Percentiles rank a stretch among this genome's conserved stretches.
These are phyloP conservation scores for Chlorella sorokiniana DNA, from an alignment of 139 green algal species.

Conservation along the genomic window DNA sequence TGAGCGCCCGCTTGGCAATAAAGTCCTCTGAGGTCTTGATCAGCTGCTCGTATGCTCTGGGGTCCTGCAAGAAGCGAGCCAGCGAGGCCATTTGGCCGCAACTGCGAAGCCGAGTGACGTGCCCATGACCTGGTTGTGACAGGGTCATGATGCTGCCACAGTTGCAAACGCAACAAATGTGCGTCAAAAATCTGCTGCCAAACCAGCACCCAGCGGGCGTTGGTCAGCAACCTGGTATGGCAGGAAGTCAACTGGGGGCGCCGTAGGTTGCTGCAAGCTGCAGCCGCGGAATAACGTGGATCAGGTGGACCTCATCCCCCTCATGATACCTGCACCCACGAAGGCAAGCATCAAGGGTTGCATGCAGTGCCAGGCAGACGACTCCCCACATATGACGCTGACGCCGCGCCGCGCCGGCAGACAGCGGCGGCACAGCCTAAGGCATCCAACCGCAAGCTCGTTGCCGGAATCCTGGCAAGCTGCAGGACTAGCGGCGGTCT, in stretches of 20 bases:
- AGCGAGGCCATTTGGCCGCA: too few species aligned
- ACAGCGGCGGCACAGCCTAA: neutral
- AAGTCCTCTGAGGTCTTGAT: slow-evolving; percentile 60
- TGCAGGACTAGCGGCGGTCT: neutral
- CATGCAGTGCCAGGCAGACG: neutral
- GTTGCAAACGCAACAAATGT: neutral
- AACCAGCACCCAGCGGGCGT: neutral
- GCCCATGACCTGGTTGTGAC: too few species aligned
- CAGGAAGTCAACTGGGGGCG: slow-evolving; percentile 66
- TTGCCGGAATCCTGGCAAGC: too few species aligned
- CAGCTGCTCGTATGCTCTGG: slow-evolving; percentile 51
- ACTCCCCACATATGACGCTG: too few species aligned
- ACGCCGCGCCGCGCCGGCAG: too few species aligned
- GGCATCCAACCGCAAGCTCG: too few species aligned
- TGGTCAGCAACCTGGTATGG: slow-evolving; percentile 39
- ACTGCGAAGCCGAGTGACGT: too few species aligned
- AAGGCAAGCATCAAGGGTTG: neutral
- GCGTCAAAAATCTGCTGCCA: neutral
- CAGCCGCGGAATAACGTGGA: slow-evolving; percentile 64
- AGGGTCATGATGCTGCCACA: neutral
- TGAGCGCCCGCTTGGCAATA: slow-evolving; percentile 55
- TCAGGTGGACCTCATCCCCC: slow-evolving; percentile 54
- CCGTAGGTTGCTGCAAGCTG: slow-evolving; percentile 47
- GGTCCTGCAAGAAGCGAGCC: slow-evolving; percentile 29
- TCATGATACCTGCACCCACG: slow-evolving; percentile 14